Base-by-base conservation (phyloP, 768 basidiomycete genomes). In the Rhodotorula babjevae region DNA sequence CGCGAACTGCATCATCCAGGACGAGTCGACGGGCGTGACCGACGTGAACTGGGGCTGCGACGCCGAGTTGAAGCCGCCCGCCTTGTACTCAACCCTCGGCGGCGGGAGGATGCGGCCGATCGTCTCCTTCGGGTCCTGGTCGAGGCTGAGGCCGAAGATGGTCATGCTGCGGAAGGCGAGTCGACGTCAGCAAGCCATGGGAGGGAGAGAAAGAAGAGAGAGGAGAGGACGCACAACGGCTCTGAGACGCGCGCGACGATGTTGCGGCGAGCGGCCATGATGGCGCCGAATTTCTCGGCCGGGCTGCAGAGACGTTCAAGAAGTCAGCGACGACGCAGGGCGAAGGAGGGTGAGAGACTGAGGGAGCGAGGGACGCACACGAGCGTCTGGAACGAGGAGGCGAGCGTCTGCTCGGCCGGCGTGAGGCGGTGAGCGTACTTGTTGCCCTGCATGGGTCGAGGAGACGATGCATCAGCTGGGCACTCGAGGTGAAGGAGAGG, bases 121-220 rank as follows among this genome's bases (percentile, higher is more conserved):
- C 42, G 63, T 50, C 21, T 10, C 18, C 31, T 58, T 71, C 15
- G 23, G 46, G 0, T 8, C 1, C 3, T 7, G 33, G 12, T 14
- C 40, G 29, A 67, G 21, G 19, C 36, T 18, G 44, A 72, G 15
- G 49, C 71, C 71, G n/a, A 72, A 72, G 25, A 2, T 0, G 16
- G 16, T 31, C 19, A 64, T 36, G 63, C 68, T 69, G 67, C 40
- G 31, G 5, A 9, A 36, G 36, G 9, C n/a, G 36, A 4, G n/a
- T 15, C n/a, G 14, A 31, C n/a, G 53, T 16, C 14, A 33, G 55
- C 19, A 3, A 11, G 16, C 15, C 15, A 11, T 3, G 0, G 18
- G 19, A 56, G 55, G 40, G 19, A 36, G 33, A 4, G 36, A 29
- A 27, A 16, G 12, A 2, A 16, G 12, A 8, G 36, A 11, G 33